phyloP scores from a whole-genome alignment of 1,139 yeast species.

The Kluyveromyces sp. region DNA sequence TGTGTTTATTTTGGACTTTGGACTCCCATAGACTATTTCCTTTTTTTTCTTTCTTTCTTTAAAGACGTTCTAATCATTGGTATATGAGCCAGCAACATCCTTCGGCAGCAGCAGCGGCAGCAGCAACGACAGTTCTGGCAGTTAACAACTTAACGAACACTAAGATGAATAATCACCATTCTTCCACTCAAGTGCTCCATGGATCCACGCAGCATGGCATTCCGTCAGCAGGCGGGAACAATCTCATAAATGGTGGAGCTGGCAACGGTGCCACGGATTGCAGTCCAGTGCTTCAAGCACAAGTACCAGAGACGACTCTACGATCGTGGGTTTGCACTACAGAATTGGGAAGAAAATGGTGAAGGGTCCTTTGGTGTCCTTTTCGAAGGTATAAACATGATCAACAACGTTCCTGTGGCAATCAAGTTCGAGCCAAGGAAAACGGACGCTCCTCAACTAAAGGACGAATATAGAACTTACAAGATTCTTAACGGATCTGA shows the following conservation, averaged over 20 bases:
- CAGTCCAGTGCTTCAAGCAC: conserved; percentile 7
- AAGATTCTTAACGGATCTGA: conserved; percentile 52
- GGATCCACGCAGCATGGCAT: conserved; percentile 4
- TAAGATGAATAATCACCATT: conserved; percentile 7
- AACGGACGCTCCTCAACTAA: conserved; percentile 71
- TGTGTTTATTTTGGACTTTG: too few relatives aligned
- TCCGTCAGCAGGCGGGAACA: conserved; percentile 2
- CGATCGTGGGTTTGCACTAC: conserved; percentile 71
- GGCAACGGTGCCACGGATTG: conserved; percentile 4
- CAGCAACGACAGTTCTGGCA: conserved; percentile 7
- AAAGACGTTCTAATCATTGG: not conserved
- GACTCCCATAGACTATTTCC: too few relatives aligned
- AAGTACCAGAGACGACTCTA: conserved; percentile 25
- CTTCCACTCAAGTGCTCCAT: conserved; percentile 4
- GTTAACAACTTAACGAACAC: conserved; percentile 7
- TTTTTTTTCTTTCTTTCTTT: not conserved
- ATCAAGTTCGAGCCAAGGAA: conserved; percentile 75
- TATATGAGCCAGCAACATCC: too few relatives aligned
- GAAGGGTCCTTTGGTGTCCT: conserved; percentile 82
- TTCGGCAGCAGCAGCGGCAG: conserved; percentile 3
- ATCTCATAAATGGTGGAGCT: not conserved
- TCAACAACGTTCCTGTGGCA: conserved; percentile 70
- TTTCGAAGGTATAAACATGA: conserved; percentile 70
- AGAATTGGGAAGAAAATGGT: conserved; percentile 78
- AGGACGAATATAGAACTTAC: conserved; percentile 72